Evolutionary conservation across 2,329 filamentous ascomycete genomes (phyloP).

Genomic region (Tolypocladium guangdongense): DNA sequence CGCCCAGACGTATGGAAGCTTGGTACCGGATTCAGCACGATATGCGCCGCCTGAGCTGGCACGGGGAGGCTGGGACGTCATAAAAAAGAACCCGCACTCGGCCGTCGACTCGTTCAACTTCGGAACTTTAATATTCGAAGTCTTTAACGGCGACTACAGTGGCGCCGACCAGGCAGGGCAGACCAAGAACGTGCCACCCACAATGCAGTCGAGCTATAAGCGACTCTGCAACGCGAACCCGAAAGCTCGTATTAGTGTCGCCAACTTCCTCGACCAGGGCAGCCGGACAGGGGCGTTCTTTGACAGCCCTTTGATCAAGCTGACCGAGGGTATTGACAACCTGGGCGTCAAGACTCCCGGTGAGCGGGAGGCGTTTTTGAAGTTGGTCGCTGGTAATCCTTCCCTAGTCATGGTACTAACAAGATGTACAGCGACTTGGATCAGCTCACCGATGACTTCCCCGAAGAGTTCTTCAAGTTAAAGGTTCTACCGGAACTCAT

Average conservation of each 20-base stretch:
- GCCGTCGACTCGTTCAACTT: constrained; percentile 84
- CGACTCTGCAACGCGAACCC: constrained; percentile 80
- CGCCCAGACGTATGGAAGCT: constrained; percentile 65
- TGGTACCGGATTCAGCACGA: constrained; percentile 72
- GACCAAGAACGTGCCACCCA: constrained; percentile 74
- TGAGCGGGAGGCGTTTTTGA: constrained; percentile 77
- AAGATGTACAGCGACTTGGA: constrained; percentile 56
- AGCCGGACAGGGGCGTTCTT: constrained; percentile 77
- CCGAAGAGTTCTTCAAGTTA: constrained; percentile 96
- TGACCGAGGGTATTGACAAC: constrained; percentile 88
- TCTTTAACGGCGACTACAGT: constrained; percentile 76
- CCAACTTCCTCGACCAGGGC: constrained; percentile 84
- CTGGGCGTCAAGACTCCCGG: constrained; percentile 76
- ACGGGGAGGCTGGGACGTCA: constrained; percentile 79
- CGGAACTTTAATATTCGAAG: constrained; percentile 75
- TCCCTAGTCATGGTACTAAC: constrained; percentile 17
- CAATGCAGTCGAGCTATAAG: constrained; percentile 87
- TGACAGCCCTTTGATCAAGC: constrained; percentile 79
- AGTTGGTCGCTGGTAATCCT: constrained; percentile 27
- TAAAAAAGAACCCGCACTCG: constrained; percentile 70
- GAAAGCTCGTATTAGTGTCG: constrained; percentile 74
- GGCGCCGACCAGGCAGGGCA: constrained; percentile 72
- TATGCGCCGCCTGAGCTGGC: constrained; percentile 83
- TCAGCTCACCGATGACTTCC: constrained; percentile 82
- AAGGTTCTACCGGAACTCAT: constrained; percentile 90